Conservation (phyloP, 2,329 filamentous ascomycete genomes). For the Aspergillus neotritici region DNA sequence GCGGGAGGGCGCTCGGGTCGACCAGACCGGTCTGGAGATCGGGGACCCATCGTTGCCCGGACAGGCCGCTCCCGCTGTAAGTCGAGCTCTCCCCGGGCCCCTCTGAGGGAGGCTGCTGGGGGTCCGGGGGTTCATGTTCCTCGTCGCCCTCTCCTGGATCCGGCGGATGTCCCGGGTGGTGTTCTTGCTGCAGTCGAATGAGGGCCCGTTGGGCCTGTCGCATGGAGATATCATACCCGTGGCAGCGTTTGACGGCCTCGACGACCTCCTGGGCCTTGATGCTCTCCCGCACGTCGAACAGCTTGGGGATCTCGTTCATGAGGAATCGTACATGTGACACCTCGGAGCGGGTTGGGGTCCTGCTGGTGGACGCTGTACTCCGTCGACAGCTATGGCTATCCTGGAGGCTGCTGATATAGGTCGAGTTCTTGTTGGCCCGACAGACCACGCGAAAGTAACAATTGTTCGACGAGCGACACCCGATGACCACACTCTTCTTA, state of each 20-base stretch:
- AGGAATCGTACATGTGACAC: conserved; percentile 38
- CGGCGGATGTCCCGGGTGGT: conserved; percentile 16
- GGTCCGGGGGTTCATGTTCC: conserved; percentile 22
- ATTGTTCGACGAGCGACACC: conserved; percentile 35
- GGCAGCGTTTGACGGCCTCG: conserved; percentile 37
- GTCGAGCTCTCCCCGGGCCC: conserved; percentile 21
- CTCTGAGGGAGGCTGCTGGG: conserved; percentile 21
- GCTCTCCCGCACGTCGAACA: conserved; percentile 35
- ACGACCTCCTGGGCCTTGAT: conserved; percentile 36
- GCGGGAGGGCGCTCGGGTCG: conserved; percentile 20
- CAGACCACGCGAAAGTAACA: conserved; percentile 39
- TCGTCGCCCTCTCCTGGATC: conserved; percentile 19
- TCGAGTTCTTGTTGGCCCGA: conserved; percentile 37
- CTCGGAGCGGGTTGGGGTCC: conserved; percentile 35
- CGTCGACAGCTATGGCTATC: conserved; percentile 35
- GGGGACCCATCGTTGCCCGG: conserved; percentile 30
- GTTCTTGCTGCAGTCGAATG: conserved; percentile 30
- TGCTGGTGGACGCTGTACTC: conserved; percentile 23
- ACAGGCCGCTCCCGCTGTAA: conserved; percentile 22
- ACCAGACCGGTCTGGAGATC: conserved; percentile 26
- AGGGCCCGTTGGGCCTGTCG: conserved; percentile 37
- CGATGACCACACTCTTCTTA: conserved; percentile 38
- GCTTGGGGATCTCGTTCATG: conserved; percentile 35
- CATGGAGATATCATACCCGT: conserved; percentile 37
- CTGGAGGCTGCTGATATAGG: conserved; percentile 37